Evolutionary conservation across 805 yeast genomes (phyloP).

Genomic region (Schwanniomyces pseudopolymorphus): DNA sequence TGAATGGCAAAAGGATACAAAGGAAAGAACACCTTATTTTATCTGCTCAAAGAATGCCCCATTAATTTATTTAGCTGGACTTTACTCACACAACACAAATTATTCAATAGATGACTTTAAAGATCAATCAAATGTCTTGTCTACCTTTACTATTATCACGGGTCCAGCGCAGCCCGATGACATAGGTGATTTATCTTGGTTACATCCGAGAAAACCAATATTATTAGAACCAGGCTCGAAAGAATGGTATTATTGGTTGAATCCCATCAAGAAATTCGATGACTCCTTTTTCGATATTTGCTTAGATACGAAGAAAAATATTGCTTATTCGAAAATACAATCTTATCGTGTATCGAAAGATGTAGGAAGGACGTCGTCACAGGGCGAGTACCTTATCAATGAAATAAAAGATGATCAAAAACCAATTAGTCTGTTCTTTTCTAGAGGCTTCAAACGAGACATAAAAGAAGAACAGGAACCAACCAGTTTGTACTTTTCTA

Average conservation of each 20-base stretch:
- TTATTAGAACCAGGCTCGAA: constrained; percentile 57
- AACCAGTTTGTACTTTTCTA: constrained; percentile 28
- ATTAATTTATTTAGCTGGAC: constrained; percentile 62
- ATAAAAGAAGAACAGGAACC: constrained; percentile 17
- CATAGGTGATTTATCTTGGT: constrained; percentile 56
- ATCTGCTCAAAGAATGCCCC: constrained; percentile 52
- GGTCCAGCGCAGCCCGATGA: constrained; percentile 52
- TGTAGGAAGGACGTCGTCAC: constrained; percentile 61
- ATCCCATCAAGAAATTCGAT: constrained; percentile 40
- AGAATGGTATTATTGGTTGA: constrained; percentile 68
- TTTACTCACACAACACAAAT: constrained; percentile 37
- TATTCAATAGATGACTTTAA: constrained; percentile 17
- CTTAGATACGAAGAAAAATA: constrained; percentile 34
- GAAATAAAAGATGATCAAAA: constrained; percentile 22
- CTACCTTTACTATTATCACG: constrained; percentile 69
- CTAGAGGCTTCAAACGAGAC: constrained; percentile 5
- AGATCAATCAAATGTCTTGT: constrained; percentile 25
- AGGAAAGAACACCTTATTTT: constrained; percentile 61
- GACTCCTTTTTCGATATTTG: constrained; percentile 35
- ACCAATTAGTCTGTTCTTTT: constrained; percentile 29
- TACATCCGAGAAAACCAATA: constrained; percentile 80
- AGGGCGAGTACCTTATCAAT: constrained; percentile 41
- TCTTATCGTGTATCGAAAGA: constrained; percentile 57
- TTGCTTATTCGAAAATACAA: constrained; percentile 38
- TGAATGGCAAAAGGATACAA: constrained; percentile 63